phyloP scores from a whole-genome alignment of 148 eudicot species.

The Arctostaphylos glauca region DNA sequence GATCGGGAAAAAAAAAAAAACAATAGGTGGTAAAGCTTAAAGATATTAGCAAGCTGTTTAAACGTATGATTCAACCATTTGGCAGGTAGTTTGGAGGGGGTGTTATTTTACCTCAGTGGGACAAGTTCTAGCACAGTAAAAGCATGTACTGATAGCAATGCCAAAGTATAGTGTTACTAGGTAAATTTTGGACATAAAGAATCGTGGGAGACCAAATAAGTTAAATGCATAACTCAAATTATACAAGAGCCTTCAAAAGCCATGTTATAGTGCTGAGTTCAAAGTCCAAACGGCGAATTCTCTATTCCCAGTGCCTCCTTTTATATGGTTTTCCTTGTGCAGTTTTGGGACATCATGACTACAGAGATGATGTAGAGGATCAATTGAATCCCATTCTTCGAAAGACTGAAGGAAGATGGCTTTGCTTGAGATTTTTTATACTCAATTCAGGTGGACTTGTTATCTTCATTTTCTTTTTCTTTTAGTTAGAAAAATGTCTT shows the following conservation, averaged over 20 bases:
- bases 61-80: background rate
- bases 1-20: too few relatives aligned
- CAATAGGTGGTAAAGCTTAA: too few relatives aligned
- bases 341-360: conserved; percentile 87
- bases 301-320: background rate
- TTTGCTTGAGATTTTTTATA: conserved; percentile 65
- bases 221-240: background rate
- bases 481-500: background rate
- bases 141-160: background rate
- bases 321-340: conserved; percentile 2
- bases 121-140: background rate
- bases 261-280: conserved; percentile 62
- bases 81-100: background rate
- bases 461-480: background rate
- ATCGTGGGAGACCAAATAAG: background rate
- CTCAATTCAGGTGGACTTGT: conserved; percentile 53
- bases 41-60: background rate
- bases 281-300: background rate
- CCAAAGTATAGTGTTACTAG: background rate
- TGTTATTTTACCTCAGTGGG: background rate
- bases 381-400: conserved; percentile 56
- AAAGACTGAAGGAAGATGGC: conserved; percentile 58
- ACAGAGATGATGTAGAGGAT: conserved; percentile 71
- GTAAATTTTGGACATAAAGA: background rate
- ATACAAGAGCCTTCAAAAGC: conserved; percentile 71